Conservation (phyloP, 139 green algal genomes). For the Spirogloea muscicola region DNA sequence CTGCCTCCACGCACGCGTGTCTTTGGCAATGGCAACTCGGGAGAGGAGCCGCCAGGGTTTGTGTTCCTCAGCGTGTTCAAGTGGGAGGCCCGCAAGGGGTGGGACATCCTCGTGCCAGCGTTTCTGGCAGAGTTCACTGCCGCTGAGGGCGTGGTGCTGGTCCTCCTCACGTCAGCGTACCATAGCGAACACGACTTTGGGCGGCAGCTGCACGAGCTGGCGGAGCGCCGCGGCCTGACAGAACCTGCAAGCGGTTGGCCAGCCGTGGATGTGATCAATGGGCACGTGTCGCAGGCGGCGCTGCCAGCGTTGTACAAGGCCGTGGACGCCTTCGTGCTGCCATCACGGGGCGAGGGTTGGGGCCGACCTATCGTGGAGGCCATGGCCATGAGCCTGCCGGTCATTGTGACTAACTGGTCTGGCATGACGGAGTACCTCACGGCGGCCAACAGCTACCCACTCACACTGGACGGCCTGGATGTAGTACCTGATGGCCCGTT, state of each 20-base stretch:
- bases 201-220: slow-evolving; percentile 11
- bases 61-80: slow-evolving; percentile 71
- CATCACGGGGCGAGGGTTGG: slow-evolving; percentile 59
- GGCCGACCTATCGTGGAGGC: slow-evolving; percentile 65
- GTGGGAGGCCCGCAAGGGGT: slow-evolving; percentile 64
- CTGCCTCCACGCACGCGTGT: too few species aligned
- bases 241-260: slow-evolving; percentile 18
- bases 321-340: slow-evolving; percentile 73
- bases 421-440: slow-evolving; percentile 56
- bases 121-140: slow-evolving; percentile 54
- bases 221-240: neutral
- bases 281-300: slow-evolving; percentile 39
- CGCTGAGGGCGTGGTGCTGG: slow-evolving; percentile 40
- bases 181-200: slow-evolving; percentile 35
- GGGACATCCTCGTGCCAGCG: slow-evolving; percentile 60
- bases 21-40: too few species aligned
- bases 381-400: slow-evolving; percentile 58
- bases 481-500: slow-evolving; percentile 33
- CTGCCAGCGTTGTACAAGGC: slow-evolving; percentile 52
- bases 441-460: slow-evolving; percentile 32
- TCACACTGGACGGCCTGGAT: slow-evolving; percentile 18
- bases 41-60: slow-evolving; percentile 30
- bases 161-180: slow-evolving; percentile 45
- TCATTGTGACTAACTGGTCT: slow-evolving; percentile 63
- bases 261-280: slow-evolving; percentile 1